Base-by-base conservation (phyloP, 2,329 filamentous ascomycete species). In the Ophiostoma quercus region DNA sequence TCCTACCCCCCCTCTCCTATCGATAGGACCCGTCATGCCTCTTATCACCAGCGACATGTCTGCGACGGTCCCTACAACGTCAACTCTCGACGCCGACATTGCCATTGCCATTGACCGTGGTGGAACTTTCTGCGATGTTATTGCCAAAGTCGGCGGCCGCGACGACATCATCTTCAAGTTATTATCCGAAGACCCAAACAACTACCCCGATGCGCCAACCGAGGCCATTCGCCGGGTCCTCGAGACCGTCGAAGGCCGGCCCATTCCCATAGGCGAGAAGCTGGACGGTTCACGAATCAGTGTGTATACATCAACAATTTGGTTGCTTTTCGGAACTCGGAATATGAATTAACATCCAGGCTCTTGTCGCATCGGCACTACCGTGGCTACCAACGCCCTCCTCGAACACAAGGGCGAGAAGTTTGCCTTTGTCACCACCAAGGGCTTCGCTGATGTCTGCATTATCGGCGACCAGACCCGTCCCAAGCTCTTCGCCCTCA, bases 371-470 rank as follows among this genome's bases (percentile, higher is more conserved):
- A 97, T 97, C 93, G 94, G 94, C 51, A 97, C 94, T 1, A 97
- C 94, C 0, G 93, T 97, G 9, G 94, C 94, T 9, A 97, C 94
- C 0, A 97, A 97, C 78, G 94, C 94, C 0, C 80, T 97, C 69
- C 84, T 97, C 1, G 93, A 97, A 79, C 84, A 94, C 71, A 97
- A 97, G 79, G 94, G 94, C 62, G 92, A 96, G 80, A 88, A 87
- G 75, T 94, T 95, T 76, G 93, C 92, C n/a, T 85, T 97, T 79
- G 87, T 97, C 1, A 91, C 95, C 9, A 96, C 92, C 0, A 89
- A 88, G 74, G 60, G 94, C 0, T 97, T 97, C 82, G 89, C 88
- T 74, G 93, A 97, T 77, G 95, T 92, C 74, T 82, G 97, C 25
- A 85, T 89, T 70, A 97, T 97, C 77, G 94, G 94, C 11, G 96